These are phyloP conservation scores for Tricladium varicosporioides DNA, from an alignment of 2,329 filamentous ascomycete genomes.

Conservation along the genomic window DNA sequence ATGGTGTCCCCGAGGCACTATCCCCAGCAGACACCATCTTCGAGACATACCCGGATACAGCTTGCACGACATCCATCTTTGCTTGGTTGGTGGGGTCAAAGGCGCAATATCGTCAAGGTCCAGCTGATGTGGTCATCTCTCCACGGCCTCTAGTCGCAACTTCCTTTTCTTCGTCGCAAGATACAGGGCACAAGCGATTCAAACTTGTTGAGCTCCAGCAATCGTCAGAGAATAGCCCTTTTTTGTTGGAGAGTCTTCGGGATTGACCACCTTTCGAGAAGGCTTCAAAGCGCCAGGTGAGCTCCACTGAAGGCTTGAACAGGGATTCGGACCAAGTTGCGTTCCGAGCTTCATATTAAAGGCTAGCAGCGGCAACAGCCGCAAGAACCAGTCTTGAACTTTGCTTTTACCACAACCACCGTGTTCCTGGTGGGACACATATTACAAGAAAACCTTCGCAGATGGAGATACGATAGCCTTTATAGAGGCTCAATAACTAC, in stretches of 20 bases:
- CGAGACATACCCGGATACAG: slow-evolving; percentile 90
- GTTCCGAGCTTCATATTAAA: not conserved
- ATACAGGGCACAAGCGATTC: not conserved
- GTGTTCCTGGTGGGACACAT: not conserved
- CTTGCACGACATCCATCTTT: slow-evolving; percentile 89
- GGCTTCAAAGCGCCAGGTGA: not conserved
- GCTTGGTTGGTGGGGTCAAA: not conserved
- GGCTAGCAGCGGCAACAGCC: slow-evolving; percentile 5
- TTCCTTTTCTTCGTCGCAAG: no score
- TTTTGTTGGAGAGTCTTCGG: no score
- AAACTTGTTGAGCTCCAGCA: not conserved
- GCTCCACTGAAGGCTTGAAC: not conserved
- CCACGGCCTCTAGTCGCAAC: not conserved
- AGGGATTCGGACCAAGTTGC: not conserved
- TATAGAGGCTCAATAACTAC: not conserved
- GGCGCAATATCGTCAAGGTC: slow-evolving; percentile 16
- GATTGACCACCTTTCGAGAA: not conserved
- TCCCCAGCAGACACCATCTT: slow-evolving; percentile 92
- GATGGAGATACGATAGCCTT: slow-evolving; percentile 25
- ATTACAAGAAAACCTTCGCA: slow-evolving; percentile 2
- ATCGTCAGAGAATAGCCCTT: not conserved
- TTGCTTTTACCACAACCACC: not conserved
- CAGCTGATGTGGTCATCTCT: slow-evolving; percentile 24
- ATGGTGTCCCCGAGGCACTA: slow-evolving; percentile 60
- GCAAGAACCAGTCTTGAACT: not conserved